These are phyloP conservation scores for Globisporangium acanthophoron DNA, from an alignment of 352 stramenopile genomes.

Conservation along the genomic window DNA sequence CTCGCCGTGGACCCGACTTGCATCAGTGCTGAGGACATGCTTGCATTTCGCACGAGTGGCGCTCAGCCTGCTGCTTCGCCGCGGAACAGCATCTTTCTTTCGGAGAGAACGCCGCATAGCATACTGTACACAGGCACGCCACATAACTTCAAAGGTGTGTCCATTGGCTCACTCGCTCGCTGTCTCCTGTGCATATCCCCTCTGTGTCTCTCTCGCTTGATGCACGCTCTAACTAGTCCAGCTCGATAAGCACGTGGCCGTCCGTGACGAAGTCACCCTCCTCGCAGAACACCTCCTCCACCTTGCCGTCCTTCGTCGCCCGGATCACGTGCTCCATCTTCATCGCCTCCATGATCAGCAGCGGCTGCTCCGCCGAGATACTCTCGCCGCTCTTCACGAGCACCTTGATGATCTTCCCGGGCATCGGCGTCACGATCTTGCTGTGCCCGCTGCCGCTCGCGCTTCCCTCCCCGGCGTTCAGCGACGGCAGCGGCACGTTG, in stretches of 20 bases:
- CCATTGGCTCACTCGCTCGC: background rate
- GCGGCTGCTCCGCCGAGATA: constrained; percentile 83
- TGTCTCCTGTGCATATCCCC: background rate
- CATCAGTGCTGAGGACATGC: too few relatives aligned
- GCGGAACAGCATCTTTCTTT: too few relatives aligned
- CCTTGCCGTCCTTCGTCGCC: constrained; percentile 60
- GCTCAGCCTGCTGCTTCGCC: too few relatives aligned
- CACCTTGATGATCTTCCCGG: constrained; percentile 92
- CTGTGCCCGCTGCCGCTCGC: constrained; percentile 30
- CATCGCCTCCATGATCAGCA: constrained; percentile 97
- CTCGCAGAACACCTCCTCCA: constrained; percentile 67
- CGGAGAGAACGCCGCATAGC: too few relatives aligned
- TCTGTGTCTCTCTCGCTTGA: background rate
- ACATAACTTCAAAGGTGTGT: too few relatives aligned
- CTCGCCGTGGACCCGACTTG: too few relatives aligned
- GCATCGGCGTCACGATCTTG: constrained; percentile 90
- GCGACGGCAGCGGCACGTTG: constrained; percentile 54
- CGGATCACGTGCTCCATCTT: constrained; percentile 95
- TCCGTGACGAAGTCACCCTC: constrained; percentile 75
- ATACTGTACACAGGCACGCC: too few relatives aligned
- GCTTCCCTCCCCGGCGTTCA: constrained; percentile 23
- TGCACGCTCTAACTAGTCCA: constrained; percentile 25
- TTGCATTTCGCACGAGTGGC: too few relatives aligned
- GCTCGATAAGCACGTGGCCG: constrained; percentile 63
- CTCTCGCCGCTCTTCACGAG: constrained; percentile 81